phyloP scores from a whole-genome alignment of 1,139 yeast species.

The Petasospora rhodanensis region DNA sequence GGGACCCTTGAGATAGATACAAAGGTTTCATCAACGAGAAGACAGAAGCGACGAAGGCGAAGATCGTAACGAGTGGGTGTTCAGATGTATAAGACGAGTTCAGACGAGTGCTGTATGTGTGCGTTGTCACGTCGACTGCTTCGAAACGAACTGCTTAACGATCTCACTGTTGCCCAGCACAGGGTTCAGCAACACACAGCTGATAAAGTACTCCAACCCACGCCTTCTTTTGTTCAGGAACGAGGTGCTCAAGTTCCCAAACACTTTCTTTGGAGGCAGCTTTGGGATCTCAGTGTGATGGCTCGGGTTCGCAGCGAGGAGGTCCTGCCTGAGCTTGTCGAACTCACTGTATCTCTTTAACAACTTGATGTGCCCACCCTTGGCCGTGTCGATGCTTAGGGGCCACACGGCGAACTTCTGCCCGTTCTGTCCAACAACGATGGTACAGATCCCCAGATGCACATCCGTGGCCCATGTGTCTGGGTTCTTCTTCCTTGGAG shows the following conservation, averaged over 20 bases:
- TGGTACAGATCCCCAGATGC: slow-evolving; percentile 35
- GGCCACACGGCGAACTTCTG: slow-evolving; percentile 39
- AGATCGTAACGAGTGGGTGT: too few relatives aligned
- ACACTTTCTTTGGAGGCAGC: slow-evolving; percentile 62
- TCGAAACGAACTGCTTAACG: slow-evolving; percentile 46
- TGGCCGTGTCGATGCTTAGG: slow-evolving; percentile 31
- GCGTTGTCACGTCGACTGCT: too few relatives aligned
- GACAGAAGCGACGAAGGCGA: too few relatives aligned
- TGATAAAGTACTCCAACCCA: slow-evolving; percentile 72
- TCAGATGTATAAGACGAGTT: too few relatives aligned
- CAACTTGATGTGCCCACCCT: slow-evolving; percentile 40
- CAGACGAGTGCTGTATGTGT: not conserved
- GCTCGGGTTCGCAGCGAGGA: slow-evolving; percentile 39
- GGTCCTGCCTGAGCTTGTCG: slow-evolving; percentile 39
- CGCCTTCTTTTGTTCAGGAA: slow-evolving; percentile 62
- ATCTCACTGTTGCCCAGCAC: slow-evolving; percentile 41
- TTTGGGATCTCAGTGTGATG: slow-evolving; percentile 46
- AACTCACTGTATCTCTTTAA: slow-evolving; percentile 68
- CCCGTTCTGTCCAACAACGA: slow-evolving; percentile 33
- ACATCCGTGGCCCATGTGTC: slow-evolving; percentile 36
- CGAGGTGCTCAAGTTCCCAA: slow-evolving; percentile 45
- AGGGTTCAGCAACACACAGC: slow-evolving; percentile 66
- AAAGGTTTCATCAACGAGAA: too few relatives aligned
- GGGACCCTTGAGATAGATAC: too few relatives aligned
- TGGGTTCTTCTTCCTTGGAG: not conserved